Evolutionary conservation across 129 eudicot species (phyloP).

Genomic region (Escallonia herrerae): DNA sequence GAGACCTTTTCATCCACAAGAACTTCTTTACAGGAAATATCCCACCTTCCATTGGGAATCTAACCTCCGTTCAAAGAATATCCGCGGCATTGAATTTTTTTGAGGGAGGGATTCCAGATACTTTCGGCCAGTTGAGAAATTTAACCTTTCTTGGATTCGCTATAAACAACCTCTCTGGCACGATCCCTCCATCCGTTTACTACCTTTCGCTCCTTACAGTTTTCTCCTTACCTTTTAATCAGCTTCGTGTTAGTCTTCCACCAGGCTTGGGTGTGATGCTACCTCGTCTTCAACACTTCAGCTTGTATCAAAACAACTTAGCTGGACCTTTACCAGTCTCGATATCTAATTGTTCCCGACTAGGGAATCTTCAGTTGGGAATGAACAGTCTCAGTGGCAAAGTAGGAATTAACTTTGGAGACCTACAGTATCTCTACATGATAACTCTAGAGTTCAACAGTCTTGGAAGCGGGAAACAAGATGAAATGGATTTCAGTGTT

Average conservation of each 20-base stretch:
- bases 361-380: slow-evolving; percentile 13
- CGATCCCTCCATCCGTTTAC: slow-evolving; percentile 18
- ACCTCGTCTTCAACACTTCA: slow-evolving; percentile 5
- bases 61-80: slow-evolving; percentile 3
- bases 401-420: slow-evolving; percentile 12
- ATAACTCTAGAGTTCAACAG: slow-evolving; percentile 11
- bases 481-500: slow-evolving; percentile 21
- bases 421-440: background rate
- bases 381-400: slow-evolving; percentile 35
- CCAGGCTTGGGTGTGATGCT: slow-evolving; percentile 14
- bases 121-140: slow-evolving; percentile 6
- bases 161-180: slow-evolving; percentile 8
- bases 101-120: slow-evolving; percentile 22
- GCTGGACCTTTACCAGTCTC: slow-evolving; percentile 9
- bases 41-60: background rate
- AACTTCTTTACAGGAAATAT: slow-evolving; percentile 5
- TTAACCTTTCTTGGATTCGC: background rate
- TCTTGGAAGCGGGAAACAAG: slow-evolving; percentile 29
- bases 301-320: background rate
- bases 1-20: background rate
- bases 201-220: slow-evolving; percentile 11
- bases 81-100: background rate
- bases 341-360: slow-evolving; percentile 13
- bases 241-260: slow-evolving; percentile 20
- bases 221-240: slow-evolving; percentile 10